phyloP scores from a whole-genome alignment of 164 flowering plant species.

The Houttuynia cordata region DNA sequence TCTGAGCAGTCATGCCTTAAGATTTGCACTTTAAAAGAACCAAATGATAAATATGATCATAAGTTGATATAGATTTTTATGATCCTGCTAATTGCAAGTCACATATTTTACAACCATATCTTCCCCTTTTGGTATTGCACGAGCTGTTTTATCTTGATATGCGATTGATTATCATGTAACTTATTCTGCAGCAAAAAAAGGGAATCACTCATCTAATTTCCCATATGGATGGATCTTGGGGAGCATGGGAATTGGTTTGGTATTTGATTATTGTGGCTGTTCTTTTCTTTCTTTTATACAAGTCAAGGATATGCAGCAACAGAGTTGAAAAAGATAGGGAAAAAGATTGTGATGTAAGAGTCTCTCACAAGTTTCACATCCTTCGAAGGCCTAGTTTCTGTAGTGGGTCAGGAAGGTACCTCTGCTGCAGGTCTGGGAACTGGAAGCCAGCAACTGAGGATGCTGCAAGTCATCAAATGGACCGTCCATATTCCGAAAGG shows the following conservation, averaged over 20 bases:
- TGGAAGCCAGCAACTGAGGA: constrained; percentile 43
- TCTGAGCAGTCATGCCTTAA: no score
- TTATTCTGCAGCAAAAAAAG: constrained; percentile 38
- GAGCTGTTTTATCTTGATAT: not conserved
- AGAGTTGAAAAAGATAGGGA: constrained; percentile 19
- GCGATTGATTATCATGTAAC: not conserved
- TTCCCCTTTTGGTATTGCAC: not conserved
- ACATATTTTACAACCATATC: no score
- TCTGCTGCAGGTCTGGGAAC: constrained; percentile 41
- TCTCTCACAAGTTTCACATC: constrained; percentile 62
- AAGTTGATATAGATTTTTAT: no score
- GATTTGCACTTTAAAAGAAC: no score
- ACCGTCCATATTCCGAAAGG: constrained; percentile 68
- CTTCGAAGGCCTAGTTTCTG: constrained; percentile 71
- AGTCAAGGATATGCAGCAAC: constrained; percentile 36
- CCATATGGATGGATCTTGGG: constrained; percentile 82
- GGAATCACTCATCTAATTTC: constrained; percentile 35
- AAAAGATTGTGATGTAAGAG: constrained; percentile 41
- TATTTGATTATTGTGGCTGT: constrained; percentile 33
- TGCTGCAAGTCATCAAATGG: constrained; percentile 33
- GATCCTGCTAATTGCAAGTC: not conserved
- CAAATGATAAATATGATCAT: no score
- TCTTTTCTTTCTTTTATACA: constrained; percentile 30
- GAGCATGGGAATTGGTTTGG: constrained; percentile 42
- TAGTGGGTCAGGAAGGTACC: constrained; percentile 65